Evolutionary conservation across 768 basidiomycete genomes (phyloP).

Genomic region (Flagelloscypha sp.): DNA sequence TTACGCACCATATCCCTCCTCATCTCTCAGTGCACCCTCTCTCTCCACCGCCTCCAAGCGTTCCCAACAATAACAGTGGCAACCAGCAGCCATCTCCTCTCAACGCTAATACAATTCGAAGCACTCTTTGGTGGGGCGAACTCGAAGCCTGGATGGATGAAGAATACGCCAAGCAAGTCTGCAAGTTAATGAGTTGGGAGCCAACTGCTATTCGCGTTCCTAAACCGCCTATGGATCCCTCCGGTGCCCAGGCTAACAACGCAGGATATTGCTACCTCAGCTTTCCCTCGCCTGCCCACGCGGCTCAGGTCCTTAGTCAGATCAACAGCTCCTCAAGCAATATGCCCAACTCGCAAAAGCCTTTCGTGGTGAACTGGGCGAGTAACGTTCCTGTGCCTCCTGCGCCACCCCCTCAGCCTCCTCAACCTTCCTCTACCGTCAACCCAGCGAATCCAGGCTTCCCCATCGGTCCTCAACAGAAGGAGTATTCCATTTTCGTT

Average conservation of each 20-base stretch:
- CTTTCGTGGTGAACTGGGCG: constrained; percentile 80
- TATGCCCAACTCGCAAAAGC: constrained; percentile 83
- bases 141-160: constrained; percentile 97
- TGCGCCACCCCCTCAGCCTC: constrained; percentile 26
- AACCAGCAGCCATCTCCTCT: constrained; percentile 16
- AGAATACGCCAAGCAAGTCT: constrained; percentile 87
- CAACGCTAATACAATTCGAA: constrained; percentile 28
- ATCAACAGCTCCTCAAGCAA: constrained; percentile 44
- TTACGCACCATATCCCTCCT: no score
- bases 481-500: constrained; percentile 92
- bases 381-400: constrained; percentile 30
- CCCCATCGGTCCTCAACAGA: constrained; percentile 27
- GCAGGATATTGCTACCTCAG: constrained; percentile 85
- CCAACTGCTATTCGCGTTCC: constrained; percentile 68
- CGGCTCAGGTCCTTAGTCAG: constrained; percentile 62
- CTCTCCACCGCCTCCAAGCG: constrained; percentile 12
- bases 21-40: no score
- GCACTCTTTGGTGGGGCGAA: constrained; percentile 79
- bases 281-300: constrained; percentile 64
- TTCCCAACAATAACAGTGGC: constrained; percentile 12
- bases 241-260: constrained; percentile 64
- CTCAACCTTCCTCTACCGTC: constrained; percentile 23
- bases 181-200: constrained; percentile 82
- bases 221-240: constrained; percentile 46
- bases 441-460: not conserved